Conservation (phyloP, 2,329 filamentous ascomycete genomes). For the Aspergillus niger region DNA sequence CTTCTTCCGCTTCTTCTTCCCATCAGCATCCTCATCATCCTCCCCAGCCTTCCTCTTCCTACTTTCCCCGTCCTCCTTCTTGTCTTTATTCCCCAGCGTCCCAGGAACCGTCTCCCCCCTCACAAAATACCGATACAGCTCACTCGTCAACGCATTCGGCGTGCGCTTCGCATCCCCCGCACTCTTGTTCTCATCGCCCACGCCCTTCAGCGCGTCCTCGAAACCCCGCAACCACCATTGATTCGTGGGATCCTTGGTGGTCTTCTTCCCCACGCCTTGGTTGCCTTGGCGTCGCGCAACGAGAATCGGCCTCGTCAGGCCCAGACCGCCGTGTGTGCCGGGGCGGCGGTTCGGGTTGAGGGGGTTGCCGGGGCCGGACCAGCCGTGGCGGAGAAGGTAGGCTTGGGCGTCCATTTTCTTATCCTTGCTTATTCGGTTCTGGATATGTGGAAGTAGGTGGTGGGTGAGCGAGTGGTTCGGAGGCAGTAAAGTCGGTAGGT, state of each 20-base stretch:
- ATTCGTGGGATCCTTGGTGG: slow-evolving; percentile 64
- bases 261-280: slow-evolving; percentile 79
- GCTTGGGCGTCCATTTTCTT: slow-evolving; percentile 76
- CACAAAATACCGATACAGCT: slow-evolving; percentile 82
- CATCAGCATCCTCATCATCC: slow-evolving; percentile 39
- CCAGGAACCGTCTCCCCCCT: slow-evolving; percentile 75
- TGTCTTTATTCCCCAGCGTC: slow-evolving; percentile 49
- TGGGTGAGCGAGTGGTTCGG: not conserved
- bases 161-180: slow-evolving; percentile 56
- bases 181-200: slow-evolving; percentile 62
- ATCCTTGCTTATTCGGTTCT: not conserved
- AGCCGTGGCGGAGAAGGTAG: slow-evolving; percentile 82
- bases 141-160: slow-evolving; percentile 50
- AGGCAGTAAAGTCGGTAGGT: not conserved
- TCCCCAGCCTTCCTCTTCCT: slow-evolving; percentile 30
- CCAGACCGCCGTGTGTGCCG: slow-evolving; percentile 63
- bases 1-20: slow-evolving; percentile 37
- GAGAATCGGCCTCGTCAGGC: slow-evolving; percentile 80
- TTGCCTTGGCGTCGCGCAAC: slow-evolving; percentile 79
- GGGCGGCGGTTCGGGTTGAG: slow-evolving; percentile 66
- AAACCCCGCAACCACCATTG: slow-evolving; percentile 98
- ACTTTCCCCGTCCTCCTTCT: slow-evolving; percentile 11
- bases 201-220: slow-evolving; percentile 81
- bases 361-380: slow-evolving; percentile 85
- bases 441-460: too few species aligned